Conservation (phyloP, 2,329 filamentous ascomycete species). For the Colletotrichum chlorophyti region DNA sequence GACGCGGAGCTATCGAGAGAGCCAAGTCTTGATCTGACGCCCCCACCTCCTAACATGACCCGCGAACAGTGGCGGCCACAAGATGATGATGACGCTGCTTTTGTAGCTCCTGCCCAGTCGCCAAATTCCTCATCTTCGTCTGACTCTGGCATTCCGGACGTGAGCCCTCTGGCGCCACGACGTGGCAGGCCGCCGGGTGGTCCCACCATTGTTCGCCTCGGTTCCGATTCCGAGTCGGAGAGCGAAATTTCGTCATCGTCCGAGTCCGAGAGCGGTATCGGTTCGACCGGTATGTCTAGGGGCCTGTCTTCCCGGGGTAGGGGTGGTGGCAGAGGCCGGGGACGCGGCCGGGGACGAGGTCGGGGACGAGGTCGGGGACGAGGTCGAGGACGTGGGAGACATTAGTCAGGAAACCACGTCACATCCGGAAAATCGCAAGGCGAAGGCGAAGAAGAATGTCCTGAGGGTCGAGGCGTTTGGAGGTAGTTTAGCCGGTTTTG, state of each 20-base stretch:
- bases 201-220: constrained; percentile 25
- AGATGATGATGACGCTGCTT: constrained; percentile 7
- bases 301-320: neutral
- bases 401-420: neutral
- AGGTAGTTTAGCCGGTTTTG: no score
- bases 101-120: neutral
- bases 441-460: no score
- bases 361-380: constrained; percentile 17
- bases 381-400: constrained; percentile 5
- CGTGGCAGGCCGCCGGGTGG: constrained; percentile 5
- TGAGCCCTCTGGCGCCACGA: constrained; percentile 8
- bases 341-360: constrained; percentile 11
- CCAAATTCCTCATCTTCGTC: constrained; percentile 10
- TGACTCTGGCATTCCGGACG: constrained; percentile 19
- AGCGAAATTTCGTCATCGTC: constrained; percentile 16
- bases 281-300: neutral
- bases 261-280: constrained; percentile 21
- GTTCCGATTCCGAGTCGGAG: constrained; percentile 26
- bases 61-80: neutral
- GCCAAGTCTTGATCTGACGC: constrained; percentile 12
- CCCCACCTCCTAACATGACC: neutral
- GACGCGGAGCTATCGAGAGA: neutral
- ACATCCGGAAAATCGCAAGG: no score
- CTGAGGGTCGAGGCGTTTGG: no score
- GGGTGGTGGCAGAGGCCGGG: constrained; percentile 4